Evolutionary conservation across 495 filamentous ascomycete genomes (phyloP).

Genomic region (Aspergillus diversus): DNA sequence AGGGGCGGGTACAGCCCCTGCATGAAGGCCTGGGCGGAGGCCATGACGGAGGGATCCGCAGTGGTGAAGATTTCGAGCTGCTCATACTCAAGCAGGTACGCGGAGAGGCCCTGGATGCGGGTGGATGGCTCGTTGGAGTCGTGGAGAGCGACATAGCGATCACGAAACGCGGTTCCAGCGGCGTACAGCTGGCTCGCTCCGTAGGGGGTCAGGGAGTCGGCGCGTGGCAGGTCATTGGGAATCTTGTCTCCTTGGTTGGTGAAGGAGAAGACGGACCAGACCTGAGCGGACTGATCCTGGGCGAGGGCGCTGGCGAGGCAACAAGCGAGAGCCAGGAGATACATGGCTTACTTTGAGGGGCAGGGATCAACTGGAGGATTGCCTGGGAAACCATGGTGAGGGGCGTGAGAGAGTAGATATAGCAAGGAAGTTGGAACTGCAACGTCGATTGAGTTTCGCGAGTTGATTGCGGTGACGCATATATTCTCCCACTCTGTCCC

Average conservation of each 20-base stretch:
- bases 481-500: background rate
- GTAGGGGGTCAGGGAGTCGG: slow-evolving; percentile 61
- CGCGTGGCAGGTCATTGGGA: slow-evolving; percentile 55
- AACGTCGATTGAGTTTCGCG: slow-evolving; percentile 5
- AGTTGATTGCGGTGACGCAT: slow-evolving; percentile 12
- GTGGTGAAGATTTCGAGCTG: slow-evolving; percentile 51
- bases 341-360: background rate
- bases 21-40: slow-evolving; percentile 74
- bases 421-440: background rate
- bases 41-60: slow-evolving; percentile 53
- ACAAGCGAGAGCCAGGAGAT: slow-evolving; percentile 17
- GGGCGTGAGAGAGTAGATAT: background rate
- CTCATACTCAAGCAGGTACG: slow-evolving; percentile 47
- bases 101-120: slow-evolving; percentile 46
- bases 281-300: slow-evolving; percentile 50
- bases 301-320: slow-evolving; percentile 25
- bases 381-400: background rate
- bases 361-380: background rate
- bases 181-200: slow-evolving; percentile 68
- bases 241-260: slow-evolving; percentile 75
- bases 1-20: slow-evolving; percentile 82
- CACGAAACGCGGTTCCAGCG: slow-evolving; percentile 64
- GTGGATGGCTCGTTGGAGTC: slow-evolving; percentile 38
- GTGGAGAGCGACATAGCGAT: slow-evolving; percentile 57
- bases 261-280: slow-evolving; percentile 73